Evolutionary conservation across 163 green algal species (phyloP), one percentile per base, ranked within the genome.

Genomic region (Scenedesmus sp.): DNA sequence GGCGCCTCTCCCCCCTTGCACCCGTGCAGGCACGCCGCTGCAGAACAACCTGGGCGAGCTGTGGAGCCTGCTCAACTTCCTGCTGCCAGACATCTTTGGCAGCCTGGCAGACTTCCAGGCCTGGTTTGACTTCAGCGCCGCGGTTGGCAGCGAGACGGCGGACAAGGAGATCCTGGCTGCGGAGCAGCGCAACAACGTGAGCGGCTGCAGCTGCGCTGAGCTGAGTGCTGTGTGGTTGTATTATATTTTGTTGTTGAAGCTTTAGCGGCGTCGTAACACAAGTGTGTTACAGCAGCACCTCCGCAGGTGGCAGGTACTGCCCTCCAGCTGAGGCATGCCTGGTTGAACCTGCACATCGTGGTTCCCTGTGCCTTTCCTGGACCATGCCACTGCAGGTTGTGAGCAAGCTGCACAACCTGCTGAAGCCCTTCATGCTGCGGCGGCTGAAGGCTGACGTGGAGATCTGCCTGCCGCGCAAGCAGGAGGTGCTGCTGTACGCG

Each of bases 11-110:
- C n/a, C n/a, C n/a, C n/a, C n/a, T n/a, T n/a, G n/a, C n/a, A n/a
- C n/a, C 33, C 22, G 3, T 30, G 43, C 94, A 98, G 98, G 98
- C 86, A 99, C 98, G 1, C 98, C 98, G 24, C 95, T 99, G 90
- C 98, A 99, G 92, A 99, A 99, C 97, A 99, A 99, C 94, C 96
- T 99, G 81, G 86, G 90, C 7, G 98, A 99, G 96, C 94, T 99
- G 84, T 99, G 98, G 98, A 98, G 94, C 61, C 94, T 99, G 81
- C 95, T 99, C 70, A 99, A 99, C 94, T 99, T 99, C 95, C 94
- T 99, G 89, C 95, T 99, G 87, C 98, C 98, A 22, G 94, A 99
- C 49, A 93, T 99, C 51, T 99, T 99, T 93, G 93, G 70, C 79
- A 95, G 81, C 81, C 92, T 99, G 68, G 90, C 92, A 3, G 95